Base-by-base conservation (phyloP, 208 protist species). In the Crithidia acanthocephali region DNA sequence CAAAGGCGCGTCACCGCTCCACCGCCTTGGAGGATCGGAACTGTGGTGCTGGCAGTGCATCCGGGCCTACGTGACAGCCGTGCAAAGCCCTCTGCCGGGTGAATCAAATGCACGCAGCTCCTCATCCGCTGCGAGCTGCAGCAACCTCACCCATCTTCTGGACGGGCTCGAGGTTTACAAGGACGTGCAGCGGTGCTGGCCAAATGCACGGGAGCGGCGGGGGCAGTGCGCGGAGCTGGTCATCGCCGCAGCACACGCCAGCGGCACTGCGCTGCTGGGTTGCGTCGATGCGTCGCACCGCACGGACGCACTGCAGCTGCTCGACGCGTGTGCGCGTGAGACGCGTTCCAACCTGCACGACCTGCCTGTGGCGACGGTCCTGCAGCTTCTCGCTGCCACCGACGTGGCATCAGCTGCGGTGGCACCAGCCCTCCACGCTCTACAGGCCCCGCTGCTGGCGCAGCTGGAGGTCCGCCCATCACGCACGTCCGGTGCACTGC, bases 21-120 rank as follows among this genome's bases (percentile, higher is more conserved):
- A 56, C 25, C 23, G 61, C 16, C 45, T 32, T 13, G 51, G 22
- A 27, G 71, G 71, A 13, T 25, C 52, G 33, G 62, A 70, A 55
- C 63, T 76, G 32, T 76, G 63, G 71, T 28, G 63, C 5, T 76
- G 71, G 71, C 53, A 66, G 40, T 76, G 71, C 71, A 60, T 70
- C 25, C 9, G 62, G 25, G 63, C 35, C 3, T 76, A 76, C 56
- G 40, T 76, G 63, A 27, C 42, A 28, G 16, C 51, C 20, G 69
- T 56, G 22, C 20, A 52, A 27, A 27, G 20, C 1, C 6, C 55
- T 8, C 16, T 11, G 5, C 25, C 22, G 28, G 27, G 27, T 23
- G 6, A 3, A 15, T 7, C 0, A 13, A 20, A 23, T 1, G 15
- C 55, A 23, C 33, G 6, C 18, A 15, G 10, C 28, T 16, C 55